Evolutionary conservation across 345 rosid genomes (phyloP), one percentile per base, ranked within the genome.

Genomic region (Linum usitatissimum): DNA sequence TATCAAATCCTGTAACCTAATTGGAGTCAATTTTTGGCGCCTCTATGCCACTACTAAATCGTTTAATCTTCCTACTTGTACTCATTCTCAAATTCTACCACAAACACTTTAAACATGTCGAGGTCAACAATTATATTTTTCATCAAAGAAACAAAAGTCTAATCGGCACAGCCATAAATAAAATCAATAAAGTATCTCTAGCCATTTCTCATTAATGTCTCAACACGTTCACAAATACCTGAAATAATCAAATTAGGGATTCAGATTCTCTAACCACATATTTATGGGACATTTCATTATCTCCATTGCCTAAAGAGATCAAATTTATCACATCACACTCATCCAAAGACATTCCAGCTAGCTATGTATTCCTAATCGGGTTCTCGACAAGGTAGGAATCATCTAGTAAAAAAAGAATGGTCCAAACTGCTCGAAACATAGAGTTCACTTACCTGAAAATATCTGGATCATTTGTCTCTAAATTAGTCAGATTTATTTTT

Each of bases 211-310:
- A 49, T 60, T 15, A 60, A 5, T 5, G n/a, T n/a, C 36, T 49
- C 49, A 34, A 6, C 20, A 7, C 31, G 39, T 60, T 60, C 64
- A 60, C 51, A 60, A 6, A 40, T 60, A n/a, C n/a, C 64, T 5
- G 49, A 60, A 60, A 6, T 48, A 5, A 60, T 36, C 18, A 60
- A 36, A 5, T 60, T 49, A 2, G 34, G 19, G 20, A 9, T 60
- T n/a, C 21, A 10, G 64, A 10, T 8, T 34, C 20, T 31, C 64
- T 18, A 12, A 10, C 4, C 18, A 10, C 17, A 6, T 3, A 60
- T 10, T n/a, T 31, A 31, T 31, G 28, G 9, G 15, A 49, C 15
- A 2, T 60, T 20, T 6, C 9, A 49, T 60, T 21, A 55, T 55
- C 7, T 55, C 2, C 6, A 20, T 55, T 18, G 18, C 2, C 18